A percentile compares a stretch with the other conserved stretches of the same genome.
These are phyloP conservation scores for Physcomitrium patens DNA, from an alignment of 225 moss, liverwort and hornwort genomes.

Conservation along the genomic window DNA sequence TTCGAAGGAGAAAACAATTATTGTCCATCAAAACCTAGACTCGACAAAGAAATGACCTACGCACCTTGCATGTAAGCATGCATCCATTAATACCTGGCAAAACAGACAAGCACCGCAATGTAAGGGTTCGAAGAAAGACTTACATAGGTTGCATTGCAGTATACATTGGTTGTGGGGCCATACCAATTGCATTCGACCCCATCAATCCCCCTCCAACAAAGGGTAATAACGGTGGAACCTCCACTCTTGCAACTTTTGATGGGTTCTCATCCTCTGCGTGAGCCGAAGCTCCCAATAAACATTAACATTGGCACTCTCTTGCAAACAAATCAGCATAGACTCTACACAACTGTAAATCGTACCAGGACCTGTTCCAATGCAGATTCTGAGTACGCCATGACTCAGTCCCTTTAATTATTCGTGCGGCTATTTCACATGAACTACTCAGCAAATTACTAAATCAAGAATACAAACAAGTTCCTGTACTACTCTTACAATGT, in stretches of 20 bases:
- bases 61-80: slow-evolving; percentile 92
- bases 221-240: slow-evolving; percentile 73
- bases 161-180: slow-evolving; percentile 91
- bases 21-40: slow-evolving; percentile 45
- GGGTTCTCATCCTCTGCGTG: slow-evolving; percentile 93
- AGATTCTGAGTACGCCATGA: neutral
- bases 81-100: slow-evolving; percentile 92
- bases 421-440: neutral
- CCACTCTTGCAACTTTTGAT: slow-evolving; percentile 92
- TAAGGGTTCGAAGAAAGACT: slow-evolving; percentile 85
- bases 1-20: slow-evolving; percentile 11
- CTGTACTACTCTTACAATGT: neutral
- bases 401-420: neutral
- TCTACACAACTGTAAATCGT: neutral
- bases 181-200: slow-evolving; percentile 80
- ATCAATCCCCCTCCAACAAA: slow-evolving; percentile 76
- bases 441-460: neutral
- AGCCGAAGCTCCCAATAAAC: slow-evolving; percentile 73
- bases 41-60: slow-evolving; percentile 83
- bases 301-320: slow-evolving; percentile 61
- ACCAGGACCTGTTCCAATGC: slow-evolving; percentile 1
- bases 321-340: slow-evolving; percentile 27
- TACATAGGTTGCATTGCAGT: slow-evolving; percentile 89
- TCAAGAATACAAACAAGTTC: neutral
- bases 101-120: slow-evolving; percentile 71